Percentiles rank a stretch among this genome's conserved stretches.
These are phyloP conservation scores for Corynascus novoguineensis DNA, from an alignment of 495 filamentous ascomycete species.

Conservation along the genomic window DNA sequence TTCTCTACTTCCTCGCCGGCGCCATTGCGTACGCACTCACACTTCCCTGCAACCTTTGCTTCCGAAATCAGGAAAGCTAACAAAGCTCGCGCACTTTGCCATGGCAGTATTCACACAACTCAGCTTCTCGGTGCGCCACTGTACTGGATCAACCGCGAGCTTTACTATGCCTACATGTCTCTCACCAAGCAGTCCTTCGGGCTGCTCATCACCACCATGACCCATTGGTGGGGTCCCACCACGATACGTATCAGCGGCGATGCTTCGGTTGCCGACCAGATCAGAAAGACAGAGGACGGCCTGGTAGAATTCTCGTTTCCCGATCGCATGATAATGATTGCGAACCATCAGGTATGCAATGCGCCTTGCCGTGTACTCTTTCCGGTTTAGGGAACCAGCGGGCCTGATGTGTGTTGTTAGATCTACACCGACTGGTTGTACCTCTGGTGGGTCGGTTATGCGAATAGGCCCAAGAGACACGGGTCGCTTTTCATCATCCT, in stretches of 20 bases:
- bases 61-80: slow-evolving; percentile 10
- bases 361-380: slow-evolving; percentile 10
- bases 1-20: slow-evolving; percentile 59
- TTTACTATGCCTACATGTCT: slow-evolving; percentile 74
- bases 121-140: slow-evolving; percentile 66
- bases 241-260: slow-evolving; percentile 72
- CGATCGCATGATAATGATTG: slow-evolving; percentile 70
- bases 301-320: slow-evolving; percentile 67
- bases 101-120: slow-evolving; percentile 51
- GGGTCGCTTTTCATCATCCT: slow-evolving; percentile 83
- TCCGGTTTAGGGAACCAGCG: no score
- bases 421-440: slow-evolving; percentile 88
- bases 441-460: slow-evolving; percentile 82
- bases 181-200: slow-evolving; percentile 73
- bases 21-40: slow-evolving; percentile 37
- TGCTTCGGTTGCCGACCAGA: slow-evolving; percentile 62
- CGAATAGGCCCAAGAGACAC: slow-evolving; percentile 59
- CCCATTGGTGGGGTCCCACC: slow-evolving; percentile 77
- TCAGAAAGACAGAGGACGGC: slow-evolving; percentile 59
- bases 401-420: slow-evolving; percentile 14
- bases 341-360: slow-evolving; percentile 67
- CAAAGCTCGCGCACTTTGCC: neutral
- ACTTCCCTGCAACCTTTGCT: slow-evolving; percentile 8
- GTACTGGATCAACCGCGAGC: slow-evolving; percentile 61
- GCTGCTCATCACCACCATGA: slow-evolving; percentile 66